Conservation (phyloP, 768 basidiomycete genomes). For the Lactifluus pinguis region DNA sequence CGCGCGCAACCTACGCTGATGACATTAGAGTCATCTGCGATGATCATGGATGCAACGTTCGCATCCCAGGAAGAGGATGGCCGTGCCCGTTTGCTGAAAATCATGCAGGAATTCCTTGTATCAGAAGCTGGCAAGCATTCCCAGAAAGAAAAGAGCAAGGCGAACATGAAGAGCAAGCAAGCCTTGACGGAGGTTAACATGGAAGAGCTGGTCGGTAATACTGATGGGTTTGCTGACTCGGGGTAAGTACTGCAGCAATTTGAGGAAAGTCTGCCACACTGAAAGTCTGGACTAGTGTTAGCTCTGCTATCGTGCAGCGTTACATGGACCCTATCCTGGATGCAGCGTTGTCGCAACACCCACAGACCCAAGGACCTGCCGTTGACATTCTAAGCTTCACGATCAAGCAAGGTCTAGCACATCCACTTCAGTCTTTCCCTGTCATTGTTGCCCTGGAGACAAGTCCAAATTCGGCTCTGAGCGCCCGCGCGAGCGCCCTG, state of each 20-base stretch:
- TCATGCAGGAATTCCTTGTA: slow-evolving; percentile 86
- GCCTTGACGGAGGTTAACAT: slow-evolving; percentile 59
- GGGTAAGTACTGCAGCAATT: slow-evolving; percentile 47
- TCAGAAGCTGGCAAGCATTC: slow-evolving; percentile 76
- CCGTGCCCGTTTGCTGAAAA: slow-evolving; percentile 66
- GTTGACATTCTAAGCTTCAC: slow-evolving; percentile 90
- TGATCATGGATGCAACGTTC: slow-evolving; percentile 88
- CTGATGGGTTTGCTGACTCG: slow-evolving; percentile 92
- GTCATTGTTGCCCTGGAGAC: slow-evolving; percentile 93
- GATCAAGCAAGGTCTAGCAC: slow-evolving; percentile 89
- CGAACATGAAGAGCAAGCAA: slow-evolving; percentile 32
- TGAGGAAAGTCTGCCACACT: neutral
- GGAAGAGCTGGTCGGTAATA: slow-evolving; percentile 91
- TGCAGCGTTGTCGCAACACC: slow-evolving; percentile 64
- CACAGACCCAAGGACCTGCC: slow-evolving; percentile 69
- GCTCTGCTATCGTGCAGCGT: slow-evolving; percentile 89
- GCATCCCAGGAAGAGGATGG: slow-evolving; percentile 60
- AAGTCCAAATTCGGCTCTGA: slow-evolving; percentile 47
- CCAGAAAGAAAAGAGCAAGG: slow-evolving; percentile 53
- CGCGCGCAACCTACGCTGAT: slow-evolving; percentile 88
- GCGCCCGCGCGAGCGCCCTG: slow-evolving; percentile 67
- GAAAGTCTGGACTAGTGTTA: slow-evolving; percentile 50
- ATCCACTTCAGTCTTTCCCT: slow-evolving; percentile 92
- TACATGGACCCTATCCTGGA: slow-evolving; percentile 77
- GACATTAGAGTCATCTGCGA: slow-evolving; percentile 67